A percentile compares a stretch with the other conserved stretches of the same genome.
Evolutionary conservation across 192 early-diverging fungal genomes (phyloP).

Genomic region (Gryganskiella cystojenkinii): DNA sequence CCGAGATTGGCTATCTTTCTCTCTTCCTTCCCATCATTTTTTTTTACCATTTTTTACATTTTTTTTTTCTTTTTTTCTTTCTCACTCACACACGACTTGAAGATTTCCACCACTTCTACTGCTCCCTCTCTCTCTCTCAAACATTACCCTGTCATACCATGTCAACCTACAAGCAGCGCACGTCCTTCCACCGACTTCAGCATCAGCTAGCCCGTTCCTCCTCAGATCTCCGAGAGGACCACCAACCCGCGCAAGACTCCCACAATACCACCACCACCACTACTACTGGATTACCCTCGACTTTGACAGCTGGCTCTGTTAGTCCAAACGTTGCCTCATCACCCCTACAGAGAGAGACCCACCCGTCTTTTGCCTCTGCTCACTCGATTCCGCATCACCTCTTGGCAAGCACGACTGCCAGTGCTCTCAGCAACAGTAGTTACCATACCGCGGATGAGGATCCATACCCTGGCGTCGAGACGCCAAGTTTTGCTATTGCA

Average conservation of each 20-base stretch:
- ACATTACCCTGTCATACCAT: neutral
- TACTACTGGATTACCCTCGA: no score
- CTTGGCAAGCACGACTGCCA: neutral
- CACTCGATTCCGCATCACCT: no score
- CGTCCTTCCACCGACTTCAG: neutral
- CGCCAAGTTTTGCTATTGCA: no score
- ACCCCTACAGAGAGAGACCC: neutral
- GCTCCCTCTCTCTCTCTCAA: constrained; percentile 3
- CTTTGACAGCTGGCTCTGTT: no score
- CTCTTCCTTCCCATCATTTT: neutral
- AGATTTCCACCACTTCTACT: neutral
- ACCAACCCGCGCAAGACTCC: no score
- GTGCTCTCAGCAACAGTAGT: neutral
- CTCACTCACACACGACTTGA: neutral
- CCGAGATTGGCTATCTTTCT: neutral
- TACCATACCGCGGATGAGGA: neutral
- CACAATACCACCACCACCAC: no score
- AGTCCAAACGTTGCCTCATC: neutral
- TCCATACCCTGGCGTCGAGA: no score
- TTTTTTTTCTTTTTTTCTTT: neutral
- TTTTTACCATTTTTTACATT: neutral
- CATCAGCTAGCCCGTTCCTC: no score
- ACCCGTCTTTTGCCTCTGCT: no score
- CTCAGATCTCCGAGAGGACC: no score
- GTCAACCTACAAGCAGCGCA: constrained; percentile 49